A percentile compares a stretch with the other conserved stretches of the same genome.
phyloP scores from a whole-genome alignment of 2,329 filamentous ascomycete genomes.

The Westerdykella aurantiaca region DNA sequence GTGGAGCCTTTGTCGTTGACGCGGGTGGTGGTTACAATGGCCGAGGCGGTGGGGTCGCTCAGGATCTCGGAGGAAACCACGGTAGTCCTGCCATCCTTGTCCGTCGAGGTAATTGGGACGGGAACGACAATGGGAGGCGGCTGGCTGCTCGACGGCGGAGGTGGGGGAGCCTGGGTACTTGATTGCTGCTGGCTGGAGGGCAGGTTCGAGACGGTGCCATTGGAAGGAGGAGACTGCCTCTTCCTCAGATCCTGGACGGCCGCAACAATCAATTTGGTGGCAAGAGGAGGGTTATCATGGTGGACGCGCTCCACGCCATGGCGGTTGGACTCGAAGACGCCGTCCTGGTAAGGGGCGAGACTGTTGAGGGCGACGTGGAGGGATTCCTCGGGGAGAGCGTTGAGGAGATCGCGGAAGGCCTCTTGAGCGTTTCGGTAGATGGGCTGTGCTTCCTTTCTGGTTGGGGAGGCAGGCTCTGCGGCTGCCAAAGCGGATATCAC shows the following conservation, averaged over 20 bases:
- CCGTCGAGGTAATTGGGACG: constrained; percentile 36
- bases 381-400: constrained; percentile 52
- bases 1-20: constrained; percentile 38
- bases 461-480: constrained; percentile 17
- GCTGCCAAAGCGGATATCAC: constrained; percentile 21
- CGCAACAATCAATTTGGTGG: constrained; percentile 58
- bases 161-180: constrained; percentile 1
- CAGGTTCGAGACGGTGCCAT: constrained; percentile 16
- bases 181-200: constrained; percentile 3
- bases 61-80: constrained; percentile 39
- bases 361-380: constrained; percentile 63
- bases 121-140: constrained; percentile 36
- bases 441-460: constrained; percentile 2
- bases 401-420: constrained; percentile 52
- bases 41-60: constrained; percentile 36
- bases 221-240: constrained; percentile 32
- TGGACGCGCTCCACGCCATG: constrained; percentile 59
- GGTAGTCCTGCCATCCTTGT: constrained; percentile 30
- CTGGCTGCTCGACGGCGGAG: constrained; percentile 6
- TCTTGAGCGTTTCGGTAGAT: constrained; percentile 20
- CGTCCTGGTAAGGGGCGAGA: constrained; percentile 60
- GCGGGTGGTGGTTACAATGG: constrained; percentile 34
- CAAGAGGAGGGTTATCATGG: constrained; percentile 55
- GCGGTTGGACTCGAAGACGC: constrained; percentile 60
- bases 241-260: constrained; percentile 49